Conservation (phyloP, 805 yeast genomes). For the Starmerella bombi region DNA sequence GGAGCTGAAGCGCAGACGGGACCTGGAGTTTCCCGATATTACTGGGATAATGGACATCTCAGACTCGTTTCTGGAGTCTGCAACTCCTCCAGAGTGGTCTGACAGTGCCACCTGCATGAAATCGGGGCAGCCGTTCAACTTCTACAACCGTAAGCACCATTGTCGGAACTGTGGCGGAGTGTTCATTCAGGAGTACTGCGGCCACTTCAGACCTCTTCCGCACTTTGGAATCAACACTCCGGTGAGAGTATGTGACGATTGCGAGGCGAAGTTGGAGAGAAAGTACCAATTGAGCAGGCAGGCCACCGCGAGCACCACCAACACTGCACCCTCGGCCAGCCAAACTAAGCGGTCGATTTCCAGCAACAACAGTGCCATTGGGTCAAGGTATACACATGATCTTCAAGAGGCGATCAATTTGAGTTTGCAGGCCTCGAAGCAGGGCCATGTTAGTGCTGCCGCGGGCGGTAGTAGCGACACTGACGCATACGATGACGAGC, state of each 20-base stretch:
- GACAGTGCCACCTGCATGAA: conserved; percentile 94
- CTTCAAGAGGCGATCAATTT: conserved; percentile 63
- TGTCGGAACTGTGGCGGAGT: conserved; percentile 97
- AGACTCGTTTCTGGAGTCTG: conserved; percentile 60
- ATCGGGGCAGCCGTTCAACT: conserved; percentile 65
- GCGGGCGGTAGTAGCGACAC: conserved; percentile 16
- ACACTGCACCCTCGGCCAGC: conserved; percentile 15
- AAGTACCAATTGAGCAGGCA: conserved; percentile 22
- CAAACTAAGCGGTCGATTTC: neutral
- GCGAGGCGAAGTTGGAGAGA: conserved; percentile 47
- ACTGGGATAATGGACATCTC: conserved; percentile 25
- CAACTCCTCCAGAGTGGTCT: conserved; percentile 95
- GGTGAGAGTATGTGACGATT: conserved; percentile 88
- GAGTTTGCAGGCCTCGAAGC: conserved; percentile 47
- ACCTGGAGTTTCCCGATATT: conserved; percentile 47
- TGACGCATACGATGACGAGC: conserved; percentile 37
- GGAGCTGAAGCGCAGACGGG: conserved; percentile 41
- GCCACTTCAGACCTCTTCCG: conserved; percentile 56
- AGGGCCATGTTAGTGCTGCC: conserved; percentile 20
- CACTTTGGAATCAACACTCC: conserved; percentile 76
- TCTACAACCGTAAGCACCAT: conserved; percentile 86
- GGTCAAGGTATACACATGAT: conserved; percentile 37
- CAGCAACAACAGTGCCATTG: conserved; percentile 23
- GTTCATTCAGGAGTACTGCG: conserved; percentile 74
- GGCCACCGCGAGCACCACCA: conserved; percentile 14